A percentile compares a stretch with the other conserved stretches of the same genome.
phyloP scores from a whole-genome alignment of 805 yeast genomes.

The Suhomyces sp. region DNA sequence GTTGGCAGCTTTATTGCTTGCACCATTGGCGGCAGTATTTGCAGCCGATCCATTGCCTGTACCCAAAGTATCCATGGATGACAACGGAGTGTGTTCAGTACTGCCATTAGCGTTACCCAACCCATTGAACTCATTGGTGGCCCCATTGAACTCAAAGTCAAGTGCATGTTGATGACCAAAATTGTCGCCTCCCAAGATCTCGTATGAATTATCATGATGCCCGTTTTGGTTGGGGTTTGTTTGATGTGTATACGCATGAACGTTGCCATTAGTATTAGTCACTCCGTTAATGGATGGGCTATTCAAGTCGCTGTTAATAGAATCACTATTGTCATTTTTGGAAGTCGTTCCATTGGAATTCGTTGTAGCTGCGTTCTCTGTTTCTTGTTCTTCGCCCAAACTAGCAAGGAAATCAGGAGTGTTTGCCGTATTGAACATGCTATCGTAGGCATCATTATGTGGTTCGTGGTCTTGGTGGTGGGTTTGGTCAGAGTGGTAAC shows the following conservation, averaged over 20 bases:
- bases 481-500: background rate
- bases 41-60: background rate
- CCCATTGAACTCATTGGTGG: constrained; percentile 11
- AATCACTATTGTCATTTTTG: background rate
- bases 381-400: constrained; percentile 1
- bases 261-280: constrained; percentile 8
- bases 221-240: constrained; percentile 5
- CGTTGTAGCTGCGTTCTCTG: background rate
- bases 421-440: constrained; percentile 4
- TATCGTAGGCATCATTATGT: constrained; percentile 3
- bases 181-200: constrained; percentile 2
- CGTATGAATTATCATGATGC: constrained; percentile 1
- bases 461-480: background rate
- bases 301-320: constrained; percentile 8
- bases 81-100: background rate
- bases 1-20: background rate
- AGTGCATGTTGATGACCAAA: constrained; percentile 6
- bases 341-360: background rate
- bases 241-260: constrained; percentile 16
- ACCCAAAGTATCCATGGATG: background rate
- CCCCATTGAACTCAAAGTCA: constrained; percentile 11
- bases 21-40: background rate
- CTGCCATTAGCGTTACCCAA: constrained; percentile 4
- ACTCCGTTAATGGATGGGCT: constrained; percentile 9
- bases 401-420: constrained; percentile 19